Conservation (phyloP, 805 yeast genomes). For the Wickerhamiella musiphila region DNA sequence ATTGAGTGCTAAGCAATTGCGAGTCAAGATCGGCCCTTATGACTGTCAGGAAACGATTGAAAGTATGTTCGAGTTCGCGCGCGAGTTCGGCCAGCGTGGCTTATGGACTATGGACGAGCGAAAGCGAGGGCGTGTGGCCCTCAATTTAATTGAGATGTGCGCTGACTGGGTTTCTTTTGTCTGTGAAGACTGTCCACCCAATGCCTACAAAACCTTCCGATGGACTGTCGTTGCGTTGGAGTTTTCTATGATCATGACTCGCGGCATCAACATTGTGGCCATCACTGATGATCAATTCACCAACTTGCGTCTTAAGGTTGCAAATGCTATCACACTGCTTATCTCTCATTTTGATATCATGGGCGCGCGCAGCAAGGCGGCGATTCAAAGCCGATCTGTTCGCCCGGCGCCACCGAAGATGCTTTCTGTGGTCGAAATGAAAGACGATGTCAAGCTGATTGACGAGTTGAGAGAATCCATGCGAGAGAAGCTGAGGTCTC, state of each 20-base stretch:
- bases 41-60: conserved; percentile 66
- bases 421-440: conserved; percentile 24
- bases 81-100: conserved; percentile 66
- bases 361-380: conserved; percentile 84
- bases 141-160: conserved; percentile 55
- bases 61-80: conserved; percentile 53
- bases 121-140: conserved; percentile 48
- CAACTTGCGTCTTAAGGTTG: conserved; percentile 60
- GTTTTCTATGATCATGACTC: conserved; percentile 86
- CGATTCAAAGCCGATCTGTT: conserved; percentile 27
- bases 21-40: conserved; percentile 37
- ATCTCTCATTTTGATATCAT: conserved; percentile 94
- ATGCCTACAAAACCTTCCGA: conserved; percentile 76
- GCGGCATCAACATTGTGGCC: conserved; percentile 74
- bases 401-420: background rate
- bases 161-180: conserved; percentile 86
- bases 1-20: conserved; percentile 35
- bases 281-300: conserved; percentile 62
- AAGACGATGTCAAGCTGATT: conserved; percentile 35
- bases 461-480: conserved; percentile 49
- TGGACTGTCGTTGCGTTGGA: conserved; percentile 96
- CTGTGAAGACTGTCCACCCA: conserved; percentile 87
- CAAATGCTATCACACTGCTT: conserved; percentile 82
- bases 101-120: conserved; percentile 45
- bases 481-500: conserved; percentile 40